phyloP scores from a whole-genome alignment of 768 basidiomycete genomes.

The Hortiboletus flavorubellus region DNA sequence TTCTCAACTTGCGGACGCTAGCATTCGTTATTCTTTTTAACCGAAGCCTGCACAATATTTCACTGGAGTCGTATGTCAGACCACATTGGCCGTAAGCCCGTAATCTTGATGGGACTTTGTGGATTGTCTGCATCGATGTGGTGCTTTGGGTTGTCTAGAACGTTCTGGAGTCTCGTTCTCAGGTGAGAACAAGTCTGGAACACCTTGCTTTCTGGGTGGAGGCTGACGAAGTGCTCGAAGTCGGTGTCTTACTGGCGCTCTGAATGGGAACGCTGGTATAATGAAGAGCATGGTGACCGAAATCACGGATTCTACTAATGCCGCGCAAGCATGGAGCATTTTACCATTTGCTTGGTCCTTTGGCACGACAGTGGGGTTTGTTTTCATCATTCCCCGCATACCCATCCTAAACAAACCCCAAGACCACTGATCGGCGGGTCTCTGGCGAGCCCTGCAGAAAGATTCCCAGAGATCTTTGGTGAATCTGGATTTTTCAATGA shows the following conservation, averaged over 20 bases:
- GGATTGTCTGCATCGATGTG: slow-evolving; percentile 47
- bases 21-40: slow-evolving; percentile 49
- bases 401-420: background rate
- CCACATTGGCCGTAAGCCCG: slow-evolving; percentile 46
- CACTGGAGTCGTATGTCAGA: slow-evolving; percentile 52
- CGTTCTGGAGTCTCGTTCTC: slow-evolving; percentile 43
- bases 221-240: slow-evolving; percentile 19
- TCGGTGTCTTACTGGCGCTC: slow-evolving; percentile 44
- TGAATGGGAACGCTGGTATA: slow-evolving; percentile 56
- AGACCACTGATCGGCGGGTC: slow-evolving; percentile 70
- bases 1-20: slow-evolving; percentile 11
- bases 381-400: background rate
- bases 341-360: slow-evolving; percentile 50
- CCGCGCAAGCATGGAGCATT: slow-evolving; percentile 48
- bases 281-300: slow-evolving; percentile 47
- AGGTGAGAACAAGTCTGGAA: slow-evolving; percentile 26
- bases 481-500: slow-evolving; percentile 50
- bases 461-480: slow-evolving; percentile 61
- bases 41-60: slow-evolving; percentile 45
- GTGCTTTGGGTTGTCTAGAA: slow-evolving; percentile 45
- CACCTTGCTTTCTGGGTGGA: background rate
- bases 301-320: slow-evolving; percentile 36
- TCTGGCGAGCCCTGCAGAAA: slow-evolving; percentile 61
- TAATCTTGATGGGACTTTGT: slow-evolving; percentile 43
- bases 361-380: slow-evolving; percentile 43